Percentiles rank a stretch among this genome's conserved stretches.
Conservation (phyloP, 805 yeast genomes). For the Ogataea ganodermae region DNA sequence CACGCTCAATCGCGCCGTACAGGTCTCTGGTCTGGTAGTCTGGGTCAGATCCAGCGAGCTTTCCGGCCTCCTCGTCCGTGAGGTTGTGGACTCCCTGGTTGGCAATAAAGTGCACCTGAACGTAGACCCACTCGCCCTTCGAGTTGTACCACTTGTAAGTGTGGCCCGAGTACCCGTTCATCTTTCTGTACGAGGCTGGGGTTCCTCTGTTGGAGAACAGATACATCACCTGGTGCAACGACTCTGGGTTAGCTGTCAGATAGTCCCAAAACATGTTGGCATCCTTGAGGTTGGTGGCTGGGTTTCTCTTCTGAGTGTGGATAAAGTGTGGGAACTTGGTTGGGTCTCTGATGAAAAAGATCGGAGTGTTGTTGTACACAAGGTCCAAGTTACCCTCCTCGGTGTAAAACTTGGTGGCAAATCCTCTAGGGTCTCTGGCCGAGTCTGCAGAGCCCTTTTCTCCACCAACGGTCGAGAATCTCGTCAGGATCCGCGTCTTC, state of each 20-base stretch:
- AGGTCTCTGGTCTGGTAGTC: conserved; percentile 81
- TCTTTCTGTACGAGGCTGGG: conserved; percentile 70
- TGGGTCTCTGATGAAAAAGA: conserved; percentile 83
- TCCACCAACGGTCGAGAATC: conserved; percentile 89
- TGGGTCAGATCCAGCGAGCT: conserved; percentile 73
- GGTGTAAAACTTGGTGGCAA: conserved; percentile 76
- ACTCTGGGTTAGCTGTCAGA: conserved; percentile 69
- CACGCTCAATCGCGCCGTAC: conserved; percentile 74
- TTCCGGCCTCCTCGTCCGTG: conserved; percentile 67
- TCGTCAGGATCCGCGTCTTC: conserved; percentile 68
- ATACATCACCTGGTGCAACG: conserved; percentile 71
- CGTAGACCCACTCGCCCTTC: conserved; percentile 75
- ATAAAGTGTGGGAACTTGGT: conserved; percentile 84
- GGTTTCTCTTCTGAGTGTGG: conserved; percentile 87
- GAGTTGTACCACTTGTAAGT: conserved; percentile 78
- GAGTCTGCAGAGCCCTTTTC: conserved; percentile 81
- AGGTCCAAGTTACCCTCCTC: conserved; percentile 84
- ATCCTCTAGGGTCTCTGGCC: conserved; percentile 87
- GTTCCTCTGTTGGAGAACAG: conserved; percentile 84
- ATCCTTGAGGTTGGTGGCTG: conserved; percentile 78
- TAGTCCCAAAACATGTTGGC: conserved; percentile 86
- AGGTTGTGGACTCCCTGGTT: conserved; percentile 57
- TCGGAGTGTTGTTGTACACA: conserved; percentile 85
- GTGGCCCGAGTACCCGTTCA: conserved; percentile 87
- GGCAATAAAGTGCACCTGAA: conserved; percentile 71